phyloP scores from a whole-genome alignment of 352 stramenopile genomes.

The Globisporangium okanoganense region DNA sequence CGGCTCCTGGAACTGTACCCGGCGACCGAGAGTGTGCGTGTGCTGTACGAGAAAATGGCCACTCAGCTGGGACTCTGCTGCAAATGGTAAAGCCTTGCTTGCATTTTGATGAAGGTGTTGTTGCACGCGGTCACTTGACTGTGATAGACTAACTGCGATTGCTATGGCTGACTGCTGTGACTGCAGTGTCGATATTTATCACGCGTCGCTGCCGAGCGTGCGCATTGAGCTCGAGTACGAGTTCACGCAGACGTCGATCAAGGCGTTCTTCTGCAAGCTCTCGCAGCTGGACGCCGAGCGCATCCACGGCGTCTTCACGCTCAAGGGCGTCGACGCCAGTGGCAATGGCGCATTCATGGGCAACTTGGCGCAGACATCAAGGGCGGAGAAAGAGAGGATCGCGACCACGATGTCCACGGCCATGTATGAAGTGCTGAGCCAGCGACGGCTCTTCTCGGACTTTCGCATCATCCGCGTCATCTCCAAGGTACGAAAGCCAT shows the following conservation, averaged over 20 bases:
- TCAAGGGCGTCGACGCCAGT: slow-evolving; percentile 9
- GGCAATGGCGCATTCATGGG: neutral
- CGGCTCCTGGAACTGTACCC: slow-evolving; percentile 79
- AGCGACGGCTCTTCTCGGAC: slow-evolving; percentile 75
- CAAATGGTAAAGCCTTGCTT: slow-evolving; percentile 47
- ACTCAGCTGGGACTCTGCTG: slow-evolving; percentile 51
- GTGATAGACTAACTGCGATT: neutral
- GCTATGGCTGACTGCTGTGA: neutral
- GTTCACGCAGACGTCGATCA: slow-evolving; percentile 68
- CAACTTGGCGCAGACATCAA: neutral
- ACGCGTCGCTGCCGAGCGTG: slow-evolving; percentile 66
- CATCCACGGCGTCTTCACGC: slow-evolving; percentile 47
- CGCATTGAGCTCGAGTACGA: slow-evolving; percentile 73
- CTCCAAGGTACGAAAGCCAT: slow-evolving; percentile 37
- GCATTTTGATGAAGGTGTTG: too few species aligned
- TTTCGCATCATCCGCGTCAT: slow-evolving; percentile 76
- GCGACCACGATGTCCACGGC: slow-evolving; percentile 36
- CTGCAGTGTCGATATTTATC: slow-evolving; percentile 82
- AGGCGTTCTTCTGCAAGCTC: slow-evolving; percentile 75
- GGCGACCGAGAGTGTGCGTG: slow-evolving; percentile 56
- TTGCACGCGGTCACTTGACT: too few species aligned
- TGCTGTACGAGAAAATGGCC: slow-evolving; percentile 74
- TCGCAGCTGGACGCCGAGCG: slow-evolving; percentile 67
- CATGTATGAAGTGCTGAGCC: slow-evolving; percentile 77
- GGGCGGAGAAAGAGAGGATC: slow-evolving; percentile 17